Base-by-base conservation (phyloP, 176 grass and related monocot species). In the Rhynchospora pubera region DNA sequence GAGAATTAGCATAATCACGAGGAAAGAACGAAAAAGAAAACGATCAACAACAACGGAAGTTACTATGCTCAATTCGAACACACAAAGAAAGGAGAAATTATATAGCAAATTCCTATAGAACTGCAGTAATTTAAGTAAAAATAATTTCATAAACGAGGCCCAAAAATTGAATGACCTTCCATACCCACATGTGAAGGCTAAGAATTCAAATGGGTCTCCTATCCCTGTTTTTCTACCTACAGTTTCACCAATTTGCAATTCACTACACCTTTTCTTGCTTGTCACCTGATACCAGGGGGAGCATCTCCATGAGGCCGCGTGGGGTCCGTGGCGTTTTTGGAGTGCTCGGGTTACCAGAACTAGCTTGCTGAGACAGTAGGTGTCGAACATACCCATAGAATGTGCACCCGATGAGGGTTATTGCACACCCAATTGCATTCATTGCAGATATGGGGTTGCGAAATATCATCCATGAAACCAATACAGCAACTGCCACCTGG, bases 361-460 rank as follows among this genome's bases (percentile, higher is more conserved):
- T 42, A 71, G 90, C 58, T 56, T 91, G 89, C 57, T 85, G 88
- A 74, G 92, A 94, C 26, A 93, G 85, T 53, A 89, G 68, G 77
- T 98, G 92, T 62, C 90, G 88, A 62, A 94, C 90, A 30, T 94
- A 98, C 57, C 96, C 96, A 79, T 98, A 98, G 82, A 98, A 98
- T 45, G 95, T 98, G 77, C 95, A 98, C 9, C 92, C 95, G 7
- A 88, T 19, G 15, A 98, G 90, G 9, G 95, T 98, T 82, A 94
- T 86, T 32, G 85, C 92, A 0, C 95, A 98, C 24, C 95, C 96
- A 6, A 94, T 77, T 28, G 96, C 92, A 77, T 98, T 98, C 84
- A 93, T 90, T 15, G 89, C 73, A 77, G 96, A 91, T 84, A 98
- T 98, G 1, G 96, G 96, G 77, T 98, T 98, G 30, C 82, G 87